Percentiles rank a stretch among this genome's conserved stretches.
Conservation (phyloP, 805 yeast genomes). For the Cyberlindnera euphorbiiphila region DNA sequence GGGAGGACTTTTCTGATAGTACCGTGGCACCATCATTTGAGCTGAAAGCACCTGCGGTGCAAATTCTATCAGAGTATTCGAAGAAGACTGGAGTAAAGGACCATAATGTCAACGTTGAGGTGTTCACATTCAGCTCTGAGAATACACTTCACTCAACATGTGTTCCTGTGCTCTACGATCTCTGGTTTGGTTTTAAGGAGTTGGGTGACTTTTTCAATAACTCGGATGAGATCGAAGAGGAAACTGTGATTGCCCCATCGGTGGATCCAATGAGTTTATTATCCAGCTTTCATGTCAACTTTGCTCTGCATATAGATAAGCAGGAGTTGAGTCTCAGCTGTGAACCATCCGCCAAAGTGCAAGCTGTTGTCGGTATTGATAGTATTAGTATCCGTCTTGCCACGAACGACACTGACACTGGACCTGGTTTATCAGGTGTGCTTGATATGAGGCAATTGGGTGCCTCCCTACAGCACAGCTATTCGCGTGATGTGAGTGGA, state of each 20-base stretch:
- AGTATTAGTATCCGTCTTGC: conserved; percentile 59
- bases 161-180: conserved; percentile 70
- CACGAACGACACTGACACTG: conserved; percentile 40
- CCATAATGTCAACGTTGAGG: conserved; percentile 47
- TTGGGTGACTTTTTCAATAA: conserved; percentile 37
- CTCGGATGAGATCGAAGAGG: conserved; percentile 7
- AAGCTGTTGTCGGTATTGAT: conserved; percentile 73
- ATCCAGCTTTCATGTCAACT: conserved; percentile 53
- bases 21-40: conserved; percentile 44
- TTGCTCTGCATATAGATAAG: conserved; percentile 61
- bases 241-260: conserved; percentile 9
- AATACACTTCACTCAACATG: conserved; percentile 70
- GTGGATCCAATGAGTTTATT: conserved; percentile 43
- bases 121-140: conserved; percentile 63
- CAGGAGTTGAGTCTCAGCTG: conserved; percentile 81
- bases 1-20: conserved; percentile 36
- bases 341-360: conserved; percentile 91
- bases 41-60: conserved; percentile 73
- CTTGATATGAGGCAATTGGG: conserved; percentile 51
- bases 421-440: conserved; percentile 41
- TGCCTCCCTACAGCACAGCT: conserved; percentile 82
- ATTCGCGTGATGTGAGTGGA: conserved; percentile 86
- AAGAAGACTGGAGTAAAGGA: conserved; percentile 37
- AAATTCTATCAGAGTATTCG: conserved; percentile 50
- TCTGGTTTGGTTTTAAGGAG: conserved; percentile 45